Evolutionary conservation across 305 asterid species (phyloP).

Genomic region (Fraxinus nigra): DNA sequence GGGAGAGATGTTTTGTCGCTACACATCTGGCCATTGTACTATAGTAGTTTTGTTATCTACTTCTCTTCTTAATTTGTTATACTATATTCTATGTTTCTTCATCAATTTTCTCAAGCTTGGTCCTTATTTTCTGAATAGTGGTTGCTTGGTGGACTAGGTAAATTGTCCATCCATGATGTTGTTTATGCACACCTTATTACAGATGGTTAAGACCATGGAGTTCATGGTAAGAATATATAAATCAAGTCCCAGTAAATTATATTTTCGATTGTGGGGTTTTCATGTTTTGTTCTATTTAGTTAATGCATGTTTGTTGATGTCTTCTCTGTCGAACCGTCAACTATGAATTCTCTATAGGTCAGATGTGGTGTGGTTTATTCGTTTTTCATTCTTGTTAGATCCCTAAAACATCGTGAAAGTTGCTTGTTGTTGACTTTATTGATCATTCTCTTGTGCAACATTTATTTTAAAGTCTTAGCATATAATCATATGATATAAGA

Average conservation of each 20-base stretch:
- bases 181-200: slow-evolving; percentile 84
- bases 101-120: background rate
- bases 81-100: slow-evolving; percentile 3
- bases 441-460: no score
- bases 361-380: no score
- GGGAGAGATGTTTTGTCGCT: slow-evolving; percentile 8
- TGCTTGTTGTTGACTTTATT: no score
- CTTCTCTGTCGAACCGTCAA: no score
- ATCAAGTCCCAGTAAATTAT: no score
- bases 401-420: no score
- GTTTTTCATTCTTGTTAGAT: no score
- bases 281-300: background rate
- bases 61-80: background rate
- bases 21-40: background rate
- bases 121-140: slow-evolving; percentile 47
- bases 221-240: slow-evolving; percentile 60
- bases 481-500: background rate
- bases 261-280: no score
- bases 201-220: slow-evolving; percentile 80
- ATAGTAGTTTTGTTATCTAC: background rate
- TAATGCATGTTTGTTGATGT: background rate
- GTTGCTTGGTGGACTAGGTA: slow-evolving; percentile 99
- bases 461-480: background rate
- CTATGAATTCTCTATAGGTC: no score
- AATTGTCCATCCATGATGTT: slow-evolving; percentile 85